Evolutionary conservation across 2,329 filamentous ascomycete genomes (phyloP).

Genomic region (Xylariaceae sp.): DNA sequence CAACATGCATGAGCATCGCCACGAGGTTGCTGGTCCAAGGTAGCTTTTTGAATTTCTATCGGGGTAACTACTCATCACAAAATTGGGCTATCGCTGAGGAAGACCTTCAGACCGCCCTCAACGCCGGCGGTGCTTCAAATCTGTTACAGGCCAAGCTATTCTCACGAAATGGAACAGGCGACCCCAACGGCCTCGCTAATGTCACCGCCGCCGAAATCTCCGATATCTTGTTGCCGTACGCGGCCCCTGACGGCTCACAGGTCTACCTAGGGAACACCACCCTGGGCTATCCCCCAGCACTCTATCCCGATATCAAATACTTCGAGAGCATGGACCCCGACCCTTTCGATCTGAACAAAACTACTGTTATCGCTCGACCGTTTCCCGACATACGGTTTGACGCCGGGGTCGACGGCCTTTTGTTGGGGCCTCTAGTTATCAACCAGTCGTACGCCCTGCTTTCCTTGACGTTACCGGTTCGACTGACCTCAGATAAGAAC

Average conservation of each 20-base stretch:
- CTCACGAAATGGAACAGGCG: slow-evolving; percentile 60
- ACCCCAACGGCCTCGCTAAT: slow-evolving; percentile 54
- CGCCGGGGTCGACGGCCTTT: slow-evolving; percentile 51
- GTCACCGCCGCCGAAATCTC: slow-evolving; percentile 51
- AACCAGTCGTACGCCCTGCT: slow-evolving; percentile 71
- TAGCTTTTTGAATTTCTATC: slow-evolving; percentile 49
- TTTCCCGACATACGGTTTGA: slow-evolving; percentile 50
- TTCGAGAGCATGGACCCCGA: slow-evolving; percentile 41
- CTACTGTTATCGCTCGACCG: slow-evolving; percentile 43
- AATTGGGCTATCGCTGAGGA: slow-evolving; percentile 58
- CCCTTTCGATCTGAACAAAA: slow-evolving; percentile 38
- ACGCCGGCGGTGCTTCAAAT: slow-evolving; percentile 46
- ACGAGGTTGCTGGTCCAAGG: slow-evolving; percentile 60
- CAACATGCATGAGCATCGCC: slow-evolving; percentile 66
- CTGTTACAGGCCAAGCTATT: slow-evolving; percentile 72
- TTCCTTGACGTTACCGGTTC: slow-evolving; percentile 76
- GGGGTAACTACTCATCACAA: slow-evolving; percentile 48
- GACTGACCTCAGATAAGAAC: slow-evolving; percentile 56
- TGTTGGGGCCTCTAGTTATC: slow-evolving; percentile 70
- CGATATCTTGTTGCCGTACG: slow-evolving; percentile 59
- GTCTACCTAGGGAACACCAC: slow-evolving; percentile 55
- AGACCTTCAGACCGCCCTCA: slow-evolving; percentile 71
- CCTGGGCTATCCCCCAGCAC: slow-evolving; percentile 63
- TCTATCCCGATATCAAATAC: slow-evolving; percentile 80
- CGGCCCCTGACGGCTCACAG: slow-evolving; percentile 51